Conservation (phyloP, 495 filamentous ascomycete genomes). For the Cladorrhinum samala region DNA sequence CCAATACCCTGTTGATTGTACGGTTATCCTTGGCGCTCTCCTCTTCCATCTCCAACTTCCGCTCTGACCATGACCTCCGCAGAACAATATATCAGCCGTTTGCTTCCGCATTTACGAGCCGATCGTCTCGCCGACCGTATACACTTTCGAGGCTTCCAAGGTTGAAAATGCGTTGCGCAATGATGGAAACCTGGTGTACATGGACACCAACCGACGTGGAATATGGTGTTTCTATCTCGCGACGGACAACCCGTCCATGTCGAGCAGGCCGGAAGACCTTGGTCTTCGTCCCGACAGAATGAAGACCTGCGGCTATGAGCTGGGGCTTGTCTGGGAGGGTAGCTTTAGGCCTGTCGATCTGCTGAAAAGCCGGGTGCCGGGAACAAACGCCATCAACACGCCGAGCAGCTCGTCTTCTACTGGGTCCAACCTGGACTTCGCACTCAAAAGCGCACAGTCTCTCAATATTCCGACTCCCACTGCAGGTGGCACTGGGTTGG, state of each 20-base stretch:
- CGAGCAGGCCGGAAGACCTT: slow-evolving; percentile 20
- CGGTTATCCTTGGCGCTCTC: slow-evolving; percentile 4
- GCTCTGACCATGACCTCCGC: slow-evolving; percentile 14
- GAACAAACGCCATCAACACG: slow-evolving; percentile 35
- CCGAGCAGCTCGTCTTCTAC: slow-evolving; percentile 45
- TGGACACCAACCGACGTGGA: slow-evolving; percentile 40
- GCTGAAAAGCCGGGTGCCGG: slow-evolving; percentile 32
- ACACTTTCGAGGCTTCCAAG: slow-evolving; percentile 35
- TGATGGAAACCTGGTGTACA: slow-evolving; percentile 45
- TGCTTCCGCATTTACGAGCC: slow-evolving; percentile 45
- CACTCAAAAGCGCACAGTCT: slow-evolving; percentile 30
- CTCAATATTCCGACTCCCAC: slow-evolving; percentile 13
- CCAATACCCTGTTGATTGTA: slow-evolving; percentile 47
- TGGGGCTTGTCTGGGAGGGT: slow-evolving; percentile 40
- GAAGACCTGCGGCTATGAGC: slow-evolving; percentile 33
- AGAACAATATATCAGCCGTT: slow-evolving; percentile 44
- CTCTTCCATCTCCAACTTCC: not conserved
- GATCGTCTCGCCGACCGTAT: slow-evolving; percentile 29
- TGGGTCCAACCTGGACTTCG: slow-evolving; percentile 36
- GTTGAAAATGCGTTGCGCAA: slow-evolving; percentile 42
- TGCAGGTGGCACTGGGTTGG: not conserved
- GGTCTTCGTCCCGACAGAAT: slow-evolving; percentile 26
- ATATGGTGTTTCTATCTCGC: slow-evolving; percentile 47
- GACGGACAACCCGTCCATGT: slow-evolving; percentile 24
- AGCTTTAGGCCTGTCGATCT: slow-evolving; percentile 41